These are phyloP conservation scores for Schizochytrium sp. DNA, from an alignment of 108 stramenopile genomes.

Conservation along the genomic window DNA sequence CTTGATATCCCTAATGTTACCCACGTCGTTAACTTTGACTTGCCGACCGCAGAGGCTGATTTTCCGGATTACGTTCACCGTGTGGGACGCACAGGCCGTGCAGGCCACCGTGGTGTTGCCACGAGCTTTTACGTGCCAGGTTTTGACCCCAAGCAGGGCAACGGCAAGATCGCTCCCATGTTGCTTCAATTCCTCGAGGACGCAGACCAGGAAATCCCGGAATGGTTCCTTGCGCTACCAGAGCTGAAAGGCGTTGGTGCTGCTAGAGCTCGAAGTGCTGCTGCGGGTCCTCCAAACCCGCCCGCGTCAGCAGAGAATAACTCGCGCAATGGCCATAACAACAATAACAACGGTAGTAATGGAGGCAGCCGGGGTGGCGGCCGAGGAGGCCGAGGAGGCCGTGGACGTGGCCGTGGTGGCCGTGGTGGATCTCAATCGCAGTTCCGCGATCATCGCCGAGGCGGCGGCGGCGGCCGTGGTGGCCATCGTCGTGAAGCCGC, in stretches of 20 bases:
- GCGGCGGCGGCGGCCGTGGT: constrained; percentile 55
- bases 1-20: constrained; percentile 79
- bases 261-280: not conserved
- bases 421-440: not conserved
- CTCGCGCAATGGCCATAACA: too few species aligned
- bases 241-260: constrained; percentile 87
- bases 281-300: not conserved
- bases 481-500: not conserved
- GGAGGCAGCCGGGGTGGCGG: constrained; percentile 2
- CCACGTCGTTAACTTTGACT: constrained; percentile 81
- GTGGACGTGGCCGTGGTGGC: constrained; percentile 40
- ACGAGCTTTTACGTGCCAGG: constrained; percentile 86
- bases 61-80: constrained; percentile 82
- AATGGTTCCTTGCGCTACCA: constrained; percentile 59
- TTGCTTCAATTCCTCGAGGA: constrained; percentile 69
- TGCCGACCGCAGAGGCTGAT: constrained; percentile 82
- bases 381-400: constrained; percentile 57
- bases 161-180: constrained; percentile 78
- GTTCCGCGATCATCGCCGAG: not conserved
- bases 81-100: constrained; percentile 81
- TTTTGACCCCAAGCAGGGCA: constrained; percentile 84
- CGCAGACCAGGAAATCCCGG: constrained; percentile 61
- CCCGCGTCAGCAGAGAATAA: too few species aligned
- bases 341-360: constrained; percentile 11
- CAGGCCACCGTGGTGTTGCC: constrained; percentile 78